phyloP scores from a whole-genome alignment of 495 filamentous ascomycete genomes.

The Xylaria longipes region DNA sequence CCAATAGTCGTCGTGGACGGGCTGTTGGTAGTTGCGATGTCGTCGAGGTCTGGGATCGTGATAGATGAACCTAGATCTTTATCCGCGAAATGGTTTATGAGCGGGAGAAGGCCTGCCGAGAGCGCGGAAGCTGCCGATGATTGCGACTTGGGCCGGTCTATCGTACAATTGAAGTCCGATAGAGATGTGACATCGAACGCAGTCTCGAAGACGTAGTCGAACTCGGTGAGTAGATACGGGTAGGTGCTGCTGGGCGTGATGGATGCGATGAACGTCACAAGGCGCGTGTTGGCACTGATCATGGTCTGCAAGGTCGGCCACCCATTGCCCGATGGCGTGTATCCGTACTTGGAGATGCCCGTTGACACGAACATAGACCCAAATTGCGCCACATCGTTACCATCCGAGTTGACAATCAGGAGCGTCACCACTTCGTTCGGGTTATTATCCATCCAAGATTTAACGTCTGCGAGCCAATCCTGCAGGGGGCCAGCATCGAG shows the following conservation, averaged over 20 bases:
- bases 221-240: slow-evolving; percentile 73
- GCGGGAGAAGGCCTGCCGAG: slow-evolving; percentile 52
- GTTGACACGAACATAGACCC: slow-evolving; percentile 59
- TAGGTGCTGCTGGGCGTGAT: slow-evolving; percentile 55
- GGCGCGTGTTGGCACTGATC: slow-evolving; percentile 63
- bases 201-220: slow-evolving; percentile 75
- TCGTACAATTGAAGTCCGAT: slow-evolving; percentile 61
- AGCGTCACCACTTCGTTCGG: slow-evolving; percentile 74
- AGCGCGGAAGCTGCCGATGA: slow-evolving; percentile 55
- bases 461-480: slow-evolving; percentile 63
- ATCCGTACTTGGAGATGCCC: slow-evolving; percentile 66
- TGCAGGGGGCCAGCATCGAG: slow-evolving; percentile 68
- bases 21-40: slow-evolving; percentile 63
- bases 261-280: slow-evolving; percentile 68
- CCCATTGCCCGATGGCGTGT: slow-evolving; percentile 48
- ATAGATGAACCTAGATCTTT: slow-evolving; percentile 62
- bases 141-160: slow-evolving; percentile 63
- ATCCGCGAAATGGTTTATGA: slow-evolving; percentile 79
- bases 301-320: slow-evolving; percentile 72
- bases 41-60: slow-evolving; percentile 60
- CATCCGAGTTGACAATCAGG: slow-evolving; percentile 72
- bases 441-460: slow-evolving; percentile 68
- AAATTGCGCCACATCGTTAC: slow-evolving; percentile 54
- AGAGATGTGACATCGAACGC: slow-evolving; percentile 65
- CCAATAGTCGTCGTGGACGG: slow-evolving; percentile 50